A percentile compares a stretch with the other conserved stretches of the same genome.
Evolutionary conservation across 192 early-diverging fungal species (phyloP).

Genomic region (Coemansia sp.): DNA sequence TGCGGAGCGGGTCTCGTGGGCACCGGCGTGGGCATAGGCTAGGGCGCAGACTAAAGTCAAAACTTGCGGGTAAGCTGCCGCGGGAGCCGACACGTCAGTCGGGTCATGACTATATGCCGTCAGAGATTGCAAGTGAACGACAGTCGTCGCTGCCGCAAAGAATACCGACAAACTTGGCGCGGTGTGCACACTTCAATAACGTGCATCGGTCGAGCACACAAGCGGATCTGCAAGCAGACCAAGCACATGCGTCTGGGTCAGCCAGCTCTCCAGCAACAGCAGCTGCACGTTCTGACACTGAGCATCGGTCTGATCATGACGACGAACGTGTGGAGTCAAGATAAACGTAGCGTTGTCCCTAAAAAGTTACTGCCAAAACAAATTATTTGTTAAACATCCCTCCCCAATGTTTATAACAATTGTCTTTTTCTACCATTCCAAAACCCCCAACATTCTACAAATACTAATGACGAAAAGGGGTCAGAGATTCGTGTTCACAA

Average conservation of each 20-base stretch:
- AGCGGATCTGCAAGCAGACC: too few relatives aligned
- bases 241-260: neutral
- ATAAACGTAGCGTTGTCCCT: too few relatives aligned
- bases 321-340: too few relatives aligned
- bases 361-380: too few relatives aligned
- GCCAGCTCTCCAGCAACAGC: slow-evolving; percentile 11
- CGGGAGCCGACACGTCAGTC: slow-evolving; percentile 12
- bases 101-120: slow-evolving; percentile 25
- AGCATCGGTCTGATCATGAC: neutral
- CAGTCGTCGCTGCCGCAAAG: neutral
- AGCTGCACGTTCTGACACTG: neutral
- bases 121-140: slow-evolving; percentile 15
- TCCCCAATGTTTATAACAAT: too few relatives aligned
- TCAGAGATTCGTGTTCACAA: too few relatives aligned
- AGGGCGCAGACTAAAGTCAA: slow-evolving; percentile 11
- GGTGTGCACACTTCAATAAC: neutral
- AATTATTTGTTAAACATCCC: too few relatives aligned
- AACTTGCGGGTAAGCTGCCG: slow-evolving; percentile 14
- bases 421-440: too few relatives aligned
- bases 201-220: neutral
- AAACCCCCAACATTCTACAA: too few relatives aligned
- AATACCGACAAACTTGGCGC: neutral
- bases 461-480: too few relatives aligned
- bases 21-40: neutral
- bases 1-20: too few relatives aligned